These are phyloP conservation scores for Mycena vitilis DNA, from an alignment of 768 basidiomycete genomes.

Conservation along the genomic window DNA sequence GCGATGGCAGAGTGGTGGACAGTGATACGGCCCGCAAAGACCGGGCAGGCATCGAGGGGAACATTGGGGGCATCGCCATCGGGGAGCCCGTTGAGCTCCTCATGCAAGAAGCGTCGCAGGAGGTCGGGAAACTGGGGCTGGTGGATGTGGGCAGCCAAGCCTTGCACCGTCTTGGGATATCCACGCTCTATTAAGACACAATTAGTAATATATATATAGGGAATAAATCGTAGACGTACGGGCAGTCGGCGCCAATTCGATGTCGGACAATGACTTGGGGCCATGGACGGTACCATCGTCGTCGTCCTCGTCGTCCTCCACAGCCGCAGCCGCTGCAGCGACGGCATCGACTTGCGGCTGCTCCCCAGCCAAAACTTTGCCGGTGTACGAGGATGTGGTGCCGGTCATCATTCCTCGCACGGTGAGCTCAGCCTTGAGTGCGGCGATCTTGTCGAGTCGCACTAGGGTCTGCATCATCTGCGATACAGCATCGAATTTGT, in stretches of 20 bases:
- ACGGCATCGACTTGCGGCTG: neutral
- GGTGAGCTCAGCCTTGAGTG: slow-evolving; percentile 26
- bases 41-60: no score
- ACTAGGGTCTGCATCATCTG: slow-evolving; percentile 47
- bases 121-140: no score
- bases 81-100: no score
- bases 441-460: slow-evolving; percentile 42
- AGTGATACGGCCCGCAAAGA: no score
- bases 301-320: neutral
- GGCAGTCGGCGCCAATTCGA: slow-evolving; percentile 26
- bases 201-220: no score
- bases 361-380: neutral
- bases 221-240: no score
- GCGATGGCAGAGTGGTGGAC: no score
- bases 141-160: no score
- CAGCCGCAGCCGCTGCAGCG: neutral
- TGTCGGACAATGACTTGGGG: slow-evolving; percentile 15
- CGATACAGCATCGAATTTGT: slow-evolving; percentile 38
- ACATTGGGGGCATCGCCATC: no score
- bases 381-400: slow-evolving; percentile 31
- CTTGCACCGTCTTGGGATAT: no score
- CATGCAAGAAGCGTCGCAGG: no score
- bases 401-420: slow-evolving; percentile 22
- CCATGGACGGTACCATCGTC: slow-evolving; percentile 31
- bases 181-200: no score